Evolutionary conservation across 2,329 filamentous ascomycete genomes (phyloP).

Genomic region (Sclerotinia borealis): DNA sequence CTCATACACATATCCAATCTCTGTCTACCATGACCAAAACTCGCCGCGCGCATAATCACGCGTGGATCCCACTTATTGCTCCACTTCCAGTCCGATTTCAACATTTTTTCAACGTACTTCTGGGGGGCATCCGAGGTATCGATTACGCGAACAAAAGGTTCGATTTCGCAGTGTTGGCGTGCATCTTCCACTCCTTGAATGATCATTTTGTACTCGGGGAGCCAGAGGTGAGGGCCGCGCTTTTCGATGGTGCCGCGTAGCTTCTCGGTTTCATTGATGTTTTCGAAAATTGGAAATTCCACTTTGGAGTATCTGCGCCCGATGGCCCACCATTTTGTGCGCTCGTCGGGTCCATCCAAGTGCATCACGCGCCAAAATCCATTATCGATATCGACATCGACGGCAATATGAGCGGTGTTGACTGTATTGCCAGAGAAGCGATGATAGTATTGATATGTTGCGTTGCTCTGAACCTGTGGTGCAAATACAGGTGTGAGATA

Average conservation of each 20-base stretch:
- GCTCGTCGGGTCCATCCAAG: background rate
- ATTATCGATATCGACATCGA: slow-evolving; percentile 10
- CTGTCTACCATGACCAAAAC: slow-evolving; percentile 10
- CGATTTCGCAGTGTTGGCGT: background rate
- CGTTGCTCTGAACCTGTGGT: background rate
- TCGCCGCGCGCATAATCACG: slow-evolving; percentile 9
- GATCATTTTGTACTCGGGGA: background rate
- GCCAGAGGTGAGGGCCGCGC: background rate
- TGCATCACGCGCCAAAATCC: background rate
- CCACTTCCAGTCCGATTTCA: background rate
- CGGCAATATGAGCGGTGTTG: background rate
- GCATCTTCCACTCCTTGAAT: background rate
- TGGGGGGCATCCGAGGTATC: background rate
- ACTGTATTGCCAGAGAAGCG: slow-evolving; percentile 2
- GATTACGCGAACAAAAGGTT: slow-evolving; percentile 11
- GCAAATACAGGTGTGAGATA: slow-evolving; percentile 1
- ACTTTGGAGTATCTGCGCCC: background rate
- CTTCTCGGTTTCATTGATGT: background rate
- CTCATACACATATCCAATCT: slow-evolving; percentile 8
- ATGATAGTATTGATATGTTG: slow-evolving; percentile 9
- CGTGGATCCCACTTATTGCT: background rate
- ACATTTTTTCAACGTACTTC: background rate
- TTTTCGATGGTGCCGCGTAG: background rate
- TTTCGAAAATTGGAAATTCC: background rate
- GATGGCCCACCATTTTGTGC: background rate